Conservation (phyloP, 1,139 yeast genomes). For the Protomyces macrosporus region DNA sequence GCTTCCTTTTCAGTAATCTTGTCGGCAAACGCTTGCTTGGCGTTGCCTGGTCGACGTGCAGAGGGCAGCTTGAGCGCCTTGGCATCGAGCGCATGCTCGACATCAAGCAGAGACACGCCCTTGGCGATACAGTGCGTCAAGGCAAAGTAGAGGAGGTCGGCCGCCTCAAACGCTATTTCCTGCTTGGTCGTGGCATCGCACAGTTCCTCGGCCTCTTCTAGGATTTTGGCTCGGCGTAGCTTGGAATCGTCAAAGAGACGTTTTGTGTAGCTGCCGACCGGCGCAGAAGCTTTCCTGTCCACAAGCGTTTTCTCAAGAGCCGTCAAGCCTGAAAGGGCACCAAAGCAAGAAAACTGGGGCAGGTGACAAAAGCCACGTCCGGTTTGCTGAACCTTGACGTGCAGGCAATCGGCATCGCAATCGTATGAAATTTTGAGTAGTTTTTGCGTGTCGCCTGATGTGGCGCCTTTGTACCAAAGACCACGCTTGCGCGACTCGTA, state of each 20-base stretch:
- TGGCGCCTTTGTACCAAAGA: constrained; percentile 92
- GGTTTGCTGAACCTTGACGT: constrained; percentile 73
- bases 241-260: constrained; percentile 74
- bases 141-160: constrained; percentile 88
- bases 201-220: constrained; percentile 94
- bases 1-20: constrained; percentile 7
- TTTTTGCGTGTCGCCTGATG: constrained; percentile 89
- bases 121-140: constrained; percentile 76
- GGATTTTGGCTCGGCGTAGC: constrained; percentile 75
- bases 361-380: constrained; percentile 92
- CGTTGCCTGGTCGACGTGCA: constrained; percentile 92
- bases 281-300: constrained; percentile 53
- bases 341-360: constrained; percentile 75
- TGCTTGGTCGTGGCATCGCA: constrained; percentile 66
- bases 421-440: constrained; percentile 64
- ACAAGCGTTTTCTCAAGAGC: constrained; percentile 62
- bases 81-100: constrained; percentile 75
- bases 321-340: constrained; percentile 51
- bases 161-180: constrained; percentile 87
- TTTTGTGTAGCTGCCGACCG: constrained; percentile 87
- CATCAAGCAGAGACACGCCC: constrained; percentile 73
- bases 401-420: constrained; percentile 88
- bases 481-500: constrained; percentile 88
- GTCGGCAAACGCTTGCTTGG: constrained; percentile 59
- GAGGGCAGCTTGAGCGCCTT: constrained; percentile 65